Percentiles rank a stretch among this genome's conserved stretches.
Conservation (phyloP, 73 alveolate species). For the Paramecium octaurelia region DNA sequence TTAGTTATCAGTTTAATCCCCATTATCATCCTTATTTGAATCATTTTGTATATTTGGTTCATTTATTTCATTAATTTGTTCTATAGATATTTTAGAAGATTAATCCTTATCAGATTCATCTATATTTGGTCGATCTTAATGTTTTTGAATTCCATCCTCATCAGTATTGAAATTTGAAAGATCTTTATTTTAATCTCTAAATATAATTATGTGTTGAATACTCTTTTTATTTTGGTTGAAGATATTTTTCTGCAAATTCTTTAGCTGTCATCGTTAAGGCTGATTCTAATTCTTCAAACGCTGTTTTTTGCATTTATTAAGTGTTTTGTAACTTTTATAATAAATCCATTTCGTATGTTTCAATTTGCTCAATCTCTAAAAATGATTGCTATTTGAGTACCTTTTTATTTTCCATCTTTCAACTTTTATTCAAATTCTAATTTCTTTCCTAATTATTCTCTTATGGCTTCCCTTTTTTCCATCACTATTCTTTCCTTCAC, state of each 20-base stretch:
- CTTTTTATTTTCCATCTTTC: neutral
- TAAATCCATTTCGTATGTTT: slow-evolving; percentile 36
- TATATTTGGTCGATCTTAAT: neutral
- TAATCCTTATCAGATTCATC: neutral
- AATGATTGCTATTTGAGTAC: neutral
- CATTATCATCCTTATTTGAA: neutral
- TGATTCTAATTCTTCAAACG: slow-evolving; percentile 57
- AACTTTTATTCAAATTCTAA: neutral
- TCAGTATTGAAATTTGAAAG: neutral
- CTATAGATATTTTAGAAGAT: slow-evolving; percentile 6
- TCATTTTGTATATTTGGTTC: neutral
- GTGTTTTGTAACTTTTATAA: slow-evolving; percentile 40
- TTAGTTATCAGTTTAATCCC: neutral
- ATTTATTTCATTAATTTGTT: neutral
- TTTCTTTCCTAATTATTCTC: neutral
- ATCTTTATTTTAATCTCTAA: slow-evolving; percentile 1
- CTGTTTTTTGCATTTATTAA: slow-evolving; percentile 46
- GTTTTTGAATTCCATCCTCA: neutral
- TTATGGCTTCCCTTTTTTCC: neutral
- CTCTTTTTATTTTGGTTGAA: slow-evolving; percentile 30
- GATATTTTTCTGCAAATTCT: slow-evolving; percentile 49
- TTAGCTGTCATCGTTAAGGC: slow-evolving; percentile 40
- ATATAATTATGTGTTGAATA: neutral
- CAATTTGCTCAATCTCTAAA: slow-evolving; percentile 52
- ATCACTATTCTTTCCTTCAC: neutral